Base-by-base conservation (phyloP, 805 yeast genomes). In the Cyberlindnera subsufficiens region DNA sequence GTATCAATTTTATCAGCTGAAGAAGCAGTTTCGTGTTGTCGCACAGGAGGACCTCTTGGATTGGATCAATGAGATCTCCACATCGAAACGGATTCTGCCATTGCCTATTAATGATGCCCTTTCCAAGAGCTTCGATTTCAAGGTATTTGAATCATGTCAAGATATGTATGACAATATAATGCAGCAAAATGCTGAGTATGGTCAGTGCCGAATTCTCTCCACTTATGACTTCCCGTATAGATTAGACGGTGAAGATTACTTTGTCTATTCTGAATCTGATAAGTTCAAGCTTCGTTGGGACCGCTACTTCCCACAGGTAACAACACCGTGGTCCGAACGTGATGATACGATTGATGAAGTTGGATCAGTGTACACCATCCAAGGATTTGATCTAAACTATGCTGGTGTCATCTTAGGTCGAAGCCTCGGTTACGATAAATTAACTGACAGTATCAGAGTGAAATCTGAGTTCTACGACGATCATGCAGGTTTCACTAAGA, bases 181-280 rank as follows among this genome's bases (percentile, higher is more conserved):
- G 25, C 40, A 37, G 7, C 53, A 59, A 32, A 65, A 71, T 44
- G 38, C 46, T 3, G 34, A 55, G 37, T 50, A 45, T 44, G 75
- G 75, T 2, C 74, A 69, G 47, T 67, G 71, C 35, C 58, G 76
- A 48, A 57, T 71, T 51, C 39, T 71, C 19, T 59, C 68, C 10
- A 71, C 76, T 1, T 71, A 71, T 50, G 76, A 71, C 49, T 71
- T 68, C 55, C 75, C 74, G 0, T 71, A 71, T 47, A 57, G 72
- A 42, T 49, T 71, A 13, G 74, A 70, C 33, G 70, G 67, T 8
- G 69, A 65, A 38, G 75, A 70, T 44, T 68, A 71, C 58, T 71
- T 51, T 47, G 76, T 71, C 13, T 58, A 64, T 4, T 68, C 73
- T 37, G 71, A 71, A 20, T 70, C 68, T 30, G 62, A 59, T 38